Percentiles rank a stretch among this genome's conserved stretches.
These are phyloP conservation scores for Exophiala mesophila DNA, from an alignment of 2,329 filamentous ascomycete genomes.

Conservation along the genomic window DNA sequence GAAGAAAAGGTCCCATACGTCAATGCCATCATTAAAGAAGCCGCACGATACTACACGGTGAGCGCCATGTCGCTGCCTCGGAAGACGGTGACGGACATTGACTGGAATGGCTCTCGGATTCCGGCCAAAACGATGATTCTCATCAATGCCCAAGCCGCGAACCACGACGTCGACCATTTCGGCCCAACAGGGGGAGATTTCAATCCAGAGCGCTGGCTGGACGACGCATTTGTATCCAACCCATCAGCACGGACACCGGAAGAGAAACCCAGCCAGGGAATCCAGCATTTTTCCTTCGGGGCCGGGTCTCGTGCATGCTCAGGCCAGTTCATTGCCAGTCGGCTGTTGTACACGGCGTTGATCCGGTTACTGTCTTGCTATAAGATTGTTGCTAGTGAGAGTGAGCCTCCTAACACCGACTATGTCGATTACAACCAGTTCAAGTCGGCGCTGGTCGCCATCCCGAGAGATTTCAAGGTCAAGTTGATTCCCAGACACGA, in stretches of 20 bases:
- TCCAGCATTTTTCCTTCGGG: slow-evolving; percentile 54
- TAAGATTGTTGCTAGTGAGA: slow-evolving; percentile 47
- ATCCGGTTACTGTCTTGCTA: slow-evolving; percentile 52
- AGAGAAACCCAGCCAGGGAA: slow-evolving; percentile 44
- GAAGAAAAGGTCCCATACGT: slow-evolving; percentile 70
- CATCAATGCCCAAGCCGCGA: slow-evolving; percentile 67
- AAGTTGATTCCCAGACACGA: slow-evolving; percentile 50
- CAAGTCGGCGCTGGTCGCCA: slow-evolving; percentile 56
- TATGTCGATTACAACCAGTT: slow-evolving; percentile 60
- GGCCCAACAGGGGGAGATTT: slow-evolving; percentile 50
- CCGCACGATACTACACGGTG: slow-evolving; percentile 68
- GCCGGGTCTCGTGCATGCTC: slow-evolving; percentile 56
- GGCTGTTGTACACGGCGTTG: slow-evolving; percentile 53
- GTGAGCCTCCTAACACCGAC: slow-evolving; percentile 54
- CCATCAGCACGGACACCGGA: slow-evolving; percentile 32
- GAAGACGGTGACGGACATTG: slow-evolving; percentile 61
- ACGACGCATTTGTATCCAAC: slow-evolving; percentile 32
- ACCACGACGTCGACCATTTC: slow-evolving; percentile 64
- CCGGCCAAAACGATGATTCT: slow-evolving; percentile 70
- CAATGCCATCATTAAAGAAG: slow-evolving; percentile 69
- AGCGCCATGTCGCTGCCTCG: slow-evolving; percentile 68
- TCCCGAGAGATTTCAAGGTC: slow-evolving; percentile 55
- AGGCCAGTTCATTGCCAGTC: slow-evolving; percentile 53
- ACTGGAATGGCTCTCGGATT: slow-evolving; percentile 60
- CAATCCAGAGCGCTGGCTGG: slow-evolving; percentile 61